Evolutionary conservation across 148 eudicot species (phyloP).

Genomic region (Rhododendron simsii): DNA sequence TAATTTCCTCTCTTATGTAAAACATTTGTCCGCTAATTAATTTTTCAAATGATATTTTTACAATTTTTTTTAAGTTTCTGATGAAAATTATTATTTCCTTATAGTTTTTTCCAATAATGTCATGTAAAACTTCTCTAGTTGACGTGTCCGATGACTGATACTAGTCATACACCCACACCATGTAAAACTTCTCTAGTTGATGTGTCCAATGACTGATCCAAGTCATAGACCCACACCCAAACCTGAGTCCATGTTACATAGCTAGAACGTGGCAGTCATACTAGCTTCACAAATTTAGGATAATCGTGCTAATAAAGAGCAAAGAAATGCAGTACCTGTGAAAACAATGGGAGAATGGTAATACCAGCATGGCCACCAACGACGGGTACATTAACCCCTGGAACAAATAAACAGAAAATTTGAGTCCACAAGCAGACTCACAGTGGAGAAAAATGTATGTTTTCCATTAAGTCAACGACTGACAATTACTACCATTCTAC

Average conservation of each 20-base stretch:
- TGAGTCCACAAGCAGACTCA: neutral
- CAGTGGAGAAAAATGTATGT: neutral
- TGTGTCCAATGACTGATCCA: neutral
- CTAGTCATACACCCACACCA: neutral
- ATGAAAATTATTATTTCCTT: neutral
- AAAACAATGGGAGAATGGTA: conserved; percentile 92
- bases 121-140: neutral
- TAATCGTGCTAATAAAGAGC: neutral
- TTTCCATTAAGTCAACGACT: neutral
- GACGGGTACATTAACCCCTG: conserved; percentile 91
- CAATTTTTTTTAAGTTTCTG: neutral
- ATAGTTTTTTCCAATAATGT: neutral
- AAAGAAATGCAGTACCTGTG: conserved; percentile 50
- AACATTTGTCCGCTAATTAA: neutral
- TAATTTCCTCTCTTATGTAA: neutral
- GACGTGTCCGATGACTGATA: neutral
- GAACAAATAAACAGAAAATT: conserved; percentile 2
- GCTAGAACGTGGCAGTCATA: neutral
- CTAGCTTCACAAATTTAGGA: neutral
- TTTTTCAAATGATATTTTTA: neutral
- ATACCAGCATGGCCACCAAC: conserved; percentile 96
- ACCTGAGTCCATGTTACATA: neutral
- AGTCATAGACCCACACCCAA: neutral
- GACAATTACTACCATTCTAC: neutral
- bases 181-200: neutral